phyloP scores from a whole-genome alignment of 768 basidiomycete genomes.

The Podaxis rugospora region DNA sequence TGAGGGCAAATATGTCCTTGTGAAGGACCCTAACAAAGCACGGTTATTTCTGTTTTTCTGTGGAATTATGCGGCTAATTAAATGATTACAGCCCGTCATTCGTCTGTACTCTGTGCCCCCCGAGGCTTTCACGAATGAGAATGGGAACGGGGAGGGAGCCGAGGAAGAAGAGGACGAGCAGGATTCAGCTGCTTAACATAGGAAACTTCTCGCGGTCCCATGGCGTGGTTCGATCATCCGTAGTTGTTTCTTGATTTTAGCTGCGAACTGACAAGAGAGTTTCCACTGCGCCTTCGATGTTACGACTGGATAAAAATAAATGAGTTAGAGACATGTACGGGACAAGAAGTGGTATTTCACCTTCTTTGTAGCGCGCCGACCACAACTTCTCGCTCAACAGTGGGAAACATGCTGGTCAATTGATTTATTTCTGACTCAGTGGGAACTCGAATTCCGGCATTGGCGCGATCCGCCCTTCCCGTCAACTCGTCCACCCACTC shows the following conservation, averaged over 20 bases:
- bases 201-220: neutral
- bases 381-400: slow-evolving; percentile 65
- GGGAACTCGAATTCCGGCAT: slow-evolving; percentile 62
- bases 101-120: slow-evolving; percentile 91
- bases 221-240: neutral
- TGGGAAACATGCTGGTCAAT: slow-evolving; percentile 80
- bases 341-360: slow-evolving; percentile 33
- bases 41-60: slow-evolving; percentile 18
- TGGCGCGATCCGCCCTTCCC: slow-evolving; percentile 51
- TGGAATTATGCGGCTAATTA: slow-evolving; percentile 12
- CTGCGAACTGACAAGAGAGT: slow-evolving; percentile 44
- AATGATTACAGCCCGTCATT: slow-evolving; percentile 72
- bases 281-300: slow-evolving; percentile 80
- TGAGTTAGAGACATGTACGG: neutral
- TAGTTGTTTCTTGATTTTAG: slow-evolving; percentile 4
- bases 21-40: slow-evolving; percentile 98
- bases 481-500: slow-evolving; percentile 82
- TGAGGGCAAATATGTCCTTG: slow-evolving; percentile 95
- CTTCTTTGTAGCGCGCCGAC: slow-evolving; percentile 79
- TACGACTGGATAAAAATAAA: slow-evolving; percentile 43
- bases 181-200: slow-evolving; percentile 4
- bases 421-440: slow-evolving; percentile 73
- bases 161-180: slow-evolving; percentile 29
- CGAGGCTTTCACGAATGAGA: slow-evolving; percentile 79
- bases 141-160: slow-evolving; percentile 54